Base-by-base conservation (phyloP, 306 rosid species). In the Oemleria cerasiformis region DNA sequence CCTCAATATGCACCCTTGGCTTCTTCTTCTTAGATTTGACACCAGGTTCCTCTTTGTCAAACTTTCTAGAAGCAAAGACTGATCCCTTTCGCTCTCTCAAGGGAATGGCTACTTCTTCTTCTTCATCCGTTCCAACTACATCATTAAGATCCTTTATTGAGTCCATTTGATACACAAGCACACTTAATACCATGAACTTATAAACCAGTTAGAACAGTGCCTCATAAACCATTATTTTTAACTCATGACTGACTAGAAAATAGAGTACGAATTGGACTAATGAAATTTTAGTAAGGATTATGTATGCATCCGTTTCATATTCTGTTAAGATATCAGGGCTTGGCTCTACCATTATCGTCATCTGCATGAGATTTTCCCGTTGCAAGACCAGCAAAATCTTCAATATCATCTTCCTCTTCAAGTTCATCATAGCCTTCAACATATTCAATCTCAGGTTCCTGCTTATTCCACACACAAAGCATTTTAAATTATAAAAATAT, bases 341-440 rank as follows among this genome's bases (percentile, higher is more conserved):
- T 36, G 62, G 63, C 62, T 8, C 67, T 84, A 84, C 90, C 92
- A 72, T 74, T 73, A 70, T 84, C 85, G 42, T 83, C 83, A 61
- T 82, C 88, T 7, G 67, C 81, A 45, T 55, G 73, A 47, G 78
- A 70, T 51, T 73, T 63, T 5, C 42, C 41, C 66, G 74, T 65
- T 87, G 72, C 55, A 59, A 71, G 78, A 79, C 86, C 84, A 74
- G 71, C 88, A 82, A 87, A 83, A 84, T 94, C 98, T 80, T 91
- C 98, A 6, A 94, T 87, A 76, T 93, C 97, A 59, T 90, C 96
- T 77, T 84, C 95, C 80, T 78, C 90, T 80, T 91, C 98, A 54
- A 84, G 81, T 62, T 87, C 96, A 43, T 90, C 86, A 75, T 78
- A 66, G 48, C 90, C 93, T 78, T 90, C 98, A 62, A 91, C 91